Base-by-base conservation (phyloP, 2,329 filamentous ascomycete species). In the Cladosporium sp. region DNA sequence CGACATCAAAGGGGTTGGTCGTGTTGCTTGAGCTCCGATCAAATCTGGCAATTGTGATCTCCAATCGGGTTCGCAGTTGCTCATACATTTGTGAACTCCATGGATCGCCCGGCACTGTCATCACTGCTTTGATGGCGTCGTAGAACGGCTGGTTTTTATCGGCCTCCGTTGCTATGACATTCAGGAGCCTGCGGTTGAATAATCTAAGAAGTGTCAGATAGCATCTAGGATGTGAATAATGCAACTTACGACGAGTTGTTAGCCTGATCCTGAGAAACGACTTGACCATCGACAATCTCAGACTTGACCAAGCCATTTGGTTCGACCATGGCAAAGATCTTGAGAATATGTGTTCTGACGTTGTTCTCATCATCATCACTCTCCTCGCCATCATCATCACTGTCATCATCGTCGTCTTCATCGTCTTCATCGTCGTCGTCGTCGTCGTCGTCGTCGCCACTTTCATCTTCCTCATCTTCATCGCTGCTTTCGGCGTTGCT, bases 291-390 rank as follows among this genome's bases (percentile, higher is more conserved):
- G 30, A 10, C 0, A 18, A 41, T 14, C 38, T 64, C 51, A 1
- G 7, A 6, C 26, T n/a, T 32, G 0, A n/a, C 4, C 15, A 55
- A 54, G 34, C 61, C 61, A 12, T 47, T 64, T 6, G 61, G 61
- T 30, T 47, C 59, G 11, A 3, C 30, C 14, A 26, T 34, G 2
- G 47, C 44, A 14, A 55, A 64, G 11, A 47, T 47, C 15, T 47
- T 32, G 26, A 38, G 7, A 15, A 64, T 24, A 1, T n/a, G 30
- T 54, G 4, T 10, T 14, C 15, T 10, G 4, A 14, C 4, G 7
- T 32, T 7, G 18, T 58, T 18, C 12, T 32, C 36, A n/a, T 64
- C 62, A 6, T 64, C 61, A 34, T 58, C 62, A 18, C 51, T 57
- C 2, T 52, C 21, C 12, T 63, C 57, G 4, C 32, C n/a, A 3